Evolutionary conservation across 73 alveolate genomes (phyloP).

Genomic region (Paramecium pentaurelia): DNA sequence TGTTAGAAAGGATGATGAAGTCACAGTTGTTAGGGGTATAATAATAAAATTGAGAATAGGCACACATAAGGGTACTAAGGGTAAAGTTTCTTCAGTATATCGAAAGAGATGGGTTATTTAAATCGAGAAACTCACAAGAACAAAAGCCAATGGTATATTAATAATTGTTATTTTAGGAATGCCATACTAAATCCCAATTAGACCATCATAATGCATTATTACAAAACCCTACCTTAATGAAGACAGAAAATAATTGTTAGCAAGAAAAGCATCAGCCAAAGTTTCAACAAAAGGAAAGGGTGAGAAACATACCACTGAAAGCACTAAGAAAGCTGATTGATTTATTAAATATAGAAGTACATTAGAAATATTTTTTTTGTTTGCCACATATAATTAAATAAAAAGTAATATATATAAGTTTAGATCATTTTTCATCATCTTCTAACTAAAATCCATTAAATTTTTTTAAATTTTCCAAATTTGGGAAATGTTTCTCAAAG

Average conservation of each 20-base stretch:
- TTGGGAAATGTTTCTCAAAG: conserved; percentile 86
- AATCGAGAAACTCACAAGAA: conserved; percentile 86
- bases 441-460: conserved; percentile 61
- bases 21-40: conserved; percentile 70
- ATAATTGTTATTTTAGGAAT: conserved; percentile 23
- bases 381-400: background rate
- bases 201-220: conserved; percentile 51
- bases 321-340: conserved; percentile 47
- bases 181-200: conserved; percentile 58
- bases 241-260: conserved; percentile 49
- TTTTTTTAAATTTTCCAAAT: conserved; percentile 86
- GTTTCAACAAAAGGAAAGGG: conserved; percentile 54
- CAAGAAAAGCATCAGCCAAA: conserved; percentile 56
- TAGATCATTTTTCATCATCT: background rate
- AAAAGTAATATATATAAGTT: background rate
- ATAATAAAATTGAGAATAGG: background rate
- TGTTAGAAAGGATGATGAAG: conserved; percentile 92
- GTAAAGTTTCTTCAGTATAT: conserved; percentile 91
- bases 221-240: conserved; percentile 50
- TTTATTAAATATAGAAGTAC: background rate
- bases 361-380: background rate
- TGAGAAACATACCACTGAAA: conserved; percentile 60
- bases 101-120: conserved; percentile 92
- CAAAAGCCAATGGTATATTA: conserved; percentile 69
- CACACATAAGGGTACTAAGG: conserved; percentile 82